A percentile compares a stretch with the other conserved stretches of the same genome.
These are phyloP conservation scores for Chaetothyriales sp. DNA, from an alignment of 2,329 filamentous ascomycete genomes.

Conservation along the genomic window DNA sequence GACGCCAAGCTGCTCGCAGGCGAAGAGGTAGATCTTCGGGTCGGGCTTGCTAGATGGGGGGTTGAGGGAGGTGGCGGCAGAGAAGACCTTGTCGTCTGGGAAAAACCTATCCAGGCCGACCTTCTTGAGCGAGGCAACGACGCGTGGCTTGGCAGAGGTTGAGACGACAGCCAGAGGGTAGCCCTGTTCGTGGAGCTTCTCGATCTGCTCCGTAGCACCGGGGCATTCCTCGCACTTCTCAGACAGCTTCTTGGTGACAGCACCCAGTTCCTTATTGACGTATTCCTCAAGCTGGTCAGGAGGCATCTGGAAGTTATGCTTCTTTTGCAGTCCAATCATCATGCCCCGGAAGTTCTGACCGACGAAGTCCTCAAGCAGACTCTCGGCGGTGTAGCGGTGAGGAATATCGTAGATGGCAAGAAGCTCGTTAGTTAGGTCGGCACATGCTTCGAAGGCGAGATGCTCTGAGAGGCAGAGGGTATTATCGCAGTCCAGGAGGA, in stretches of 20 bases:
- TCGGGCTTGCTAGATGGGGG: conserved; percentile 81
- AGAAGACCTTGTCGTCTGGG: conserved; percentile 59
- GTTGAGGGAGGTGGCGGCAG: conserved; percentile 64
- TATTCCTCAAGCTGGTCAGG: conserved; percentile 60
- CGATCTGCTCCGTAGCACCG: conserved; percentile 56
- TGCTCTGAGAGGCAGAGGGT: conserved; percentile 87
- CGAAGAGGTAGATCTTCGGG: conserved; percentile 78
- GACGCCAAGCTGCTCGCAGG: conserved; percentile 61
- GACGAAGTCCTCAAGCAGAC: conserved; percentile 76
- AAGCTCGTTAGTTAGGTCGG: conserved; percentile 80
- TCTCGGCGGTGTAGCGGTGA: conserved; percentile 62
- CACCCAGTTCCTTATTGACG: conserved; percentile 65
- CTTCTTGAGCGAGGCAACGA: conserved; percentile 67
- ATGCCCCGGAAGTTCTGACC: conserved; percentile 84
- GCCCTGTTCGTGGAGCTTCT: conserved; percentile 46
- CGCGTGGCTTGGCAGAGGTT: conserved; percentile 65
- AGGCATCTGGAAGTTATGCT: conserved; percentile 59
- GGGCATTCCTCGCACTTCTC: conserved; percentile 54
- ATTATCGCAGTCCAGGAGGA: conserved; percentile 70
- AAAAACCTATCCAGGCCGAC: conserved; percentile 73
- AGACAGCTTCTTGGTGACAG: conserved; percentile 70
- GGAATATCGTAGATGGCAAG: conserved; percentile 52
- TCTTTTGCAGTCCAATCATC: conserved; percentile 60
- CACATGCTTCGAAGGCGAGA: conserved; percentile 83
- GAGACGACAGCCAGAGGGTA: conserved; percentile 72